Evolutionary conservation across 345 rosid genomes (phyloP).

Genomic region (Eucalyptus decipiens): DNA sequence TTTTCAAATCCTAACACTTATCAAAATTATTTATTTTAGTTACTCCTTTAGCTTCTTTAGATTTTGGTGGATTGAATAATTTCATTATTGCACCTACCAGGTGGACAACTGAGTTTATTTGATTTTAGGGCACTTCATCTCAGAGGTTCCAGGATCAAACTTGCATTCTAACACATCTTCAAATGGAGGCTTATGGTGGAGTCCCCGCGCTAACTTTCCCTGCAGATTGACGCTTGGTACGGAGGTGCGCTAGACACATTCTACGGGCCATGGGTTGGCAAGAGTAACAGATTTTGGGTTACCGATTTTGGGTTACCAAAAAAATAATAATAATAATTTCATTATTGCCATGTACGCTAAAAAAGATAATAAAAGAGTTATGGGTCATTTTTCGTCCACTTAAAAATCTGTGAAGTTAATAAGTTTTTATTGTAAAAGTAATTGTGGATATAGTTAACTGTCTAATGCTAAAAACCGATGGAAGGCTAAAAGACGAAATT

Average conservation of each 20-base stretch:
- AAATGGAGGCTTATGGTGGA: too few species aligned
- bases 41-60: not conserved
- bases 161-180: too few species aligned
- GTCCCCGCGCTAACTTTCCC: too few species aligned
- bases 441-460: not conserved
- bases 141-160: too few species aligned
- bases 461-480: not conserved
- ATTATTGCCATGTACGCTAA: rapidly evolving
- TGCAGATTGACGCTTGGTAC: too few species aligned
- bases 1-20: not conserved
- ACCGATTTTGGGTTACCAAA: too few species aligned
- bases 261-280: too few species aligned
- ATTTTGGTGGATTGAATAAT: not conserved
- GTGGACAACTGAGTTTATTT: too few species aligned
- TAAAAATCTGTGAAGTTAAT: not conserved
- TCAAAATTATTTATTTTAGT: not conserved
- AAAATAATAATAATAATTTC: too few species aligned
- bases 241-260: too few species aligned
- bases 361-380: not conserved
- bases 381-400: not conserved
- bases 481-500: not conserved
- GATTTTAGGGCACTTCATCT: too few species aligned
- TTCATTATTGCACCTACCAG: not conserved
- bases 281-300: too few species aligned
- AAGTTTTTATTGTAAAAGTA: not conserved